phyloP scores from a whole-genome alignment of 2,329 filamentous ascomycete species.

The Diaporthe nobilis region DNA sequence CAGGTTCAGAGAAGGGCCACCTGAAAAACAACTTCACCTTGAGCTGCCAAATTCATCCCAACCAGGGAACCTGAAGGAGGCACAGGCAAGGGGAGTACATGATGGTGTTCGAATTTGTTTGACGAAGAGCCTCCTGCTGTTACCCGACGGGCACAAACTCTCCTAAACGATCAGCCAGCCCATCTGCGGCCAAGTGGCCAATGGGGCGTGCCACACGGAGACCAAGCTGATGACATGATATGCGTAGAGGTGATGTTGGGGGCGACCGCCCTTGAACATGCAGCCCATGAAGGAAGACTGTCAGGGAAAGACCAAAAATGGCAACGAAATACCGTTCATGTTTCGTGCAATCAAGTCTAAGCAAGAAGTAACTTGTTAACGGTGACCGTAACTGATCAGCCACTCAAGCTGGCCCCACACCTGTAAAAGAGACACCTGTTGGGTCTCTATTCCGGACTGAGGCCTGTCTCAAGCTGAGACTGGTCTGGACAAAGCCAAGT shows the following conservation, averaged over 20 bases:
- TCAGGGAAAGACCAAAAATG: not conserved
- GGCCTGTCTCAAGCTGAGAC: not conserved
- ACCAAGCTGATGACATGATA: not conserved
- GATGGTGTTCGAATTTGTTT: not conserved
- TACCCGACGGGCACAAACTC: not conserved
- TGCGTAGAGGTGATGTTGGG: not conserved
- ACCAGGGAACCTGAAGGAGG: not conserved
- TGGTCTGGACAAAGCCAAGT: not conserved
- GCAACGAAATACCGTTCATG: not conserved
- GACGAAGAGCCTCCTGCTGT: too few species aligned
- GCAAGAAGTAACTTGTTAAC: not conserved
- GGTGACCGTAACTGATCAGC: not conserved
- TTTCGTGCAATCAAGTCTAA: too few species aligned
- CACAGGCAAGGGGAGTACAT: not conserved
- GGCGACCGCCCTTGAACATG: not conserved
- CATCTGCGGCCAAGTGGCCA: not conserved
- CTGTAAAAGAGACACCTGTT: not conserved
- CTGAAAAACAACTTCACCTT: not conserved
- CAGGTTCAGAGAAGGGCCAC: not conserved
- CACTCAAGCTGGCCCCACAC: too few species aligned
- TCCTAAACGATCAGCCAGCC: not conserved
- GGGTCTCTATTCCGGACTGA: not conserved
- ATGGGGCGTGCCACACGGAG: not conserved
- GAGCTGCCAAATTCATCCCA: not conserved
- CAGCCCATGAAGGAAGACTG: not conserved